Evolutionary conservation across 176 grass and related monocot genomes (phyloP).

Genomic region (Triticum dicoccoides): DNA sequence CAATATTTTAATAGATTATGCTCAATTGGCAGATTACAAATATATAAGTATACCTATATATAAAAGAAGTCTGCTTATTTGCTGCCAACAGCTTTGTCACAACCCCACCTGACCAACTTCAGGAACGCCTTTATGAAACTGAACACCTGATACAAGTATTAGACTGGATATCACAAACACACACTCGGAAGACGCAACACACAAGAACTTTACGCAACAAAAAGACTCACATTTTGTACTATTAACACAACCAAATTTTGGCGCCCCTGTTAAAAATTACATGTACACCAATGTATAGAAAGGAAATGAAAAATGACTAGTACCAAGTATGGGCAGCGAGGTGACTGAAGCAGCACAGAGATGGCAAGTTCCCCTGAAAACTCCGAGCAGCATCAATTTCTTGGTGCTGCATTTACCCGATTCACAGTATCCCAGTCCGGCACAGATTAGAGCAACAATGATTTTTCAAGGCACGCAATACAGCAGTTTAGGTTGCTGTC

Average conservation of each 20-base stretch:
- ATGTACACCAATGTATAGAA: neutral
- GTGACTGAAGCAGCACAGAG: neutral
- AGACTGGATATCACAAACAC: neutral
- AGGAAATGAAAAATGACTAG: neutral
- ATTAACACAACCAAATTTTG: slow-evolving; percentile 20
- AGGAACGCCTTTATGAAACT: neutral
- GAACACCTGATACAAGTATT: slow-evolving; percentile 2
- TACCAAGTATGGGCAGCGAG: neutral
- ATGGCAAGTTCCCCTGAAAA: neutral
- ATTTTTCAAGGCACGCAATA: neutral
- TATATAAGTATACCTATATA: no score
- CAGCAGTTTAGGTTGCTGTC: neutral
- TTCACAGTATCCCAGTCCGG: neutral
- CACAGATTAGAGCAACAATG: neutral
- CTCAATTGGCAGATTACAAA: no score
- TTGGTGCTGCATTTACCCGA: neutral
- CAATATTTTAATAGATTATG: no score
- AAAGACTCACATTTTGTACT: slow-evolving; percentile 1
- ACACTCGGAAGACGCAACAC: neutral
- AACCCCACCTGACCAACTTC: neutral
- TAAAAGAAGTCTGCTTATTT: no score
- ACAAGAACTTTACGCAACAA: neutral
- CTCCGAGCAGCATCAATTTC: neutral
- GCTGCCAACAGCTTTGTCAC: no score
- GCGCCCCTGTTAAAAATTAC: neutral